phyloP scores from a whole-genome alignment of 192 early-diverging fungal species.

The Tieghemiomyces parasiticus region DNA sequence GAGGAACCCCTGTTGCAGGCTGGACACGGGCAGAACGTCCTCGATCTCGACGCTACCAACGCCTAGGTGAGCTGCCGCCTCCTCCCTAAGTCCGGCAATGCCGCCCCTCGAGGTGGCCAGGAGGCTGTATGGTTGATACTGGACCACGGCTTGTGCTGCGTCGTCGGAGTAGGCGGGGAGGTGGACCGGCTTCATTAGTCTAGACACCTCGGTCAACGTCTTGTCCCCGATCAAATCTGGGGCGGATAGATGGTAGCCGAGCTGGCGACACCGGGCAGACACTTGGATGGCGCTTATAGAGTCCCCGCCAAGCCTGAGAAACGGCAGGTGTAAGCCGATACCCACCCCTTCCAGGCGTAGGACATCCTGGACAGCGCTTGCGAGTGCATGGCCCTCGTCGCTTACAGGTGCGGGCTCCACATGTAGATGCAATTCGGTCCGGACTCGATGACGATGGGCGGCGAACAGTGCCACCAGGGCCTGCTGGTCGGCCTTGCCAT shows the following conservation, averaged over 20 bases:
- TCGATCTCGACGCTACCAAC: neutral
- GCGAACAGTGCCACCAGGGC: neutral
- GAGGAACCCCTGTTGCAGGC: neutral
- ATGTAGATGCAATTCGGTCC: too few species aligned
- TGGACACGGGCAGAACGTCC: neutral
- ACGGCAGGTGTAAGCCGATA: neutral
- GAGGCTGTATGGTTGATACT: neutral
- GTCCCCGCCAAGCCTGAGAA: neutral
- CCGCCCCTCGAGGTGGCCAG: neutral
- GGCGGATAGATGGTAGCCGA: neutral
- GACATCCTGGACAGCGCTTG: neutral
- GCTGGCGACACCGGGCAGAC: neutral
- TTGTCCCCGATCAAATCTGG: neutral
- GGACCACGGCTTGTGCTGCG: neutral
- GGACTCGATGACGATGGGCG: neutral
- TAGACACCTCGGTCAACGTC: neutral
- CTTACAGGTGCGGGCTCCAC: too few species aligned
- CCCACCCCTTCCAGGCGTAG: neutral
- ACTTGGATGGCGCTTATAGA: neutral
- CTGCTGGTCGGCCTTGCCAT: neutral
- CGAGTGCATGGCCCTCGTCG: neutral
- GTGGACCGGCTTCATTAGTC: neutral
- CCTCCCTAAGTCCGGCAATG: neutral
- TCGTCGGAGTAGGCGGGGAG: neutral
- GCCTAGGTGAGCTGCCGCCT: neutral